Evolutionary conservation across 805 yeast species (phyloP), one percentile per base, ranked within the genome.

Genomic region (Lipomyces yamadae): DNA sequence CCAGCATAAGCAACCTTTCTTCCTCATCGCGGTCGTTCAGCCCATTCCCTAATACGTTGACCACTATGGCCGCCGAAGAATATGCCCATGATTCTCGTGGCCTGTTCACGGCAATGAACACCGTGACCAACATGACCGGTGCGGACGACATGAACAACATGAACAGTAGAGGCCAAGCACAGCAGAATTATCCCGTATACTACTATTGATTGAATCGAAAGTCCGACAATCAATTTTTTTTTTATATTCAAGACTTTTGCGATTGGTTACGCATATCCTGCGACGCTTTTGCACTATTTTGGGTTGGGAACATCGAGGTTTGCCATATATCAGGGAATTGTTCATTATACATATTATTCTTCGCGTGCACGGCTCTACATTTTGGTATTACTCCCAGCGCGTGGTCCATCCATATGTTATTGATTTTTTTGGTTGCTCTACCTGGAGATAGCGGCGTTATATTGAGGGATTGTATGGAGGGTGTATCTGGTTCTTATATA

Each of bases 121-220:
- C 56, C 7, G 29, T 32, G 29, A 58, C 34, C 60, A 58, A 4
- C 56, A n/a, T 18, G 57, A 42, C 15, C 56, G 29, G 8, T 33
- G 61, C n/a, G n/a, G 42, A n/a, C n/a, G 37, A 54, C 33, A 29
- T 34, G 30, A 30, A 32, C 61, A 58, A 32, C 33, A 29, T 34
- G 30, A 30, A 32, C 61, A 58, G n/a, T 42, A 15, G 48, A 42
- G 48, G n/a, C 7, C 48, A 42, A n/a, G 60, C 55, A 11, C 63
- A 58, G 35, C 66, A 55, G 54, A 37, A 59, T 15, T 63, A 58
- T 34, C 66, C 66, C 24, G 48, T 63, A 30, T 58, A 63, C 33
- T 63, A 63, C 39, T 63, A 58, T 50, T 63, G 33, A 34, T n/a
- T 34, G 33, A n/a, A 24, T 8, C 32, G 32, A 13, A 39, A 42